Conservation (phyloP, 2,329 filamentous ascomycete genomes). For the Orbilia brochopaga region DNA sequence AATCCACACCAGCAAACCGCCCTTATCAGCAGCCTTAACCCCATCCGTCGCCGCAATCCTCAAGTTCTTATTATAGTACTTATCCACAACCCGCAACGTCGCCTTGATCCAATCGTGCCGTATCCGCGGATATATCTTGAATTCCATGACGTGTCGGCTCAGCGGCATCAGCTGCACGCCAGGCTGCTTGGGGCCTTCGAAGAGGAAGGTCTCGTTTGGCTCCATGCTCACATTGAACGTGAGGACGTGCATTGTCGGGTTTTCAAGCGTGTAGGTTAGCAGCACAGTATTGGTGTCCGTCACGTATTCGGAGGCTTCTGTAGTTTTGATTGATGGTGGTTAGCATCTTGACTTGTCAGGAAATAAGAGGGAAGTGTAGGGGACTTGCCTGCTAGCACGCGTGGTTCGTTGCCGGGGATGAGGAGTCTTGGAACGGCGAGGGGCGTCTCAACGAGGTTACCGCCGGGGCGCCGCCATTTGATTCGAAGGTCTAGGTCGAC, state of each 20-base stretch:
- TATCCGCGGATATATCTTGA: conserved; percentile 73
- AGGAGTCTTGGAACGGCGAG: conserved; percentile 80
- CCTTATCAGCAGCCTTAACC: conserved; percentile 68
- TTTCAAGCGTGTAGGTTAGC: conserved; percentile 79
- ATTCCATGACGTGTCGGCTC: conserved; percentile 75
- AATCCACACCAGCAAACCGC: conserved; percentile 70
- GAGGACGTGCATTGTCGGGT: conserved; percentile 90
- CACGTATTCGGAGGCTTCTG: conserved; percentile 32
- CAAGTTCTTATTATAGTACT: conserved; percentile 90
- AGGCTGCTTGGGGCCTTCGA: conserved; percentile 83
- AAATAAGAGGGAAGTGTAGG: conserved; percentile 59
- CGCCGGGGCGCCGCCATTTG: conserved; percentile 70
- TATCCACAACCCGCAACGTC: conserved; percentile 78
- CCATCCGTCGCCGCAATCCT: conserved; percentile 79
- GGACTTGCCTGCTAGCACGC: conserved; percentile 69
- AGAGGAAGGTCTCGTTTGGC: conserved; percentile 87
- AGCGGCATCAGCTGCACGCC: conserved; percentile 82
- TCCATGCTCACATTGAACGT: conserved; percentile 94
- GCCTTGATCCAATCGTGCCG: conserved; percentile 70
- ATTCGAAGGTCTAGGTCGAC: conserved; percentile 78
- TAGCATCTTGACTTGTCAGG: conserved; percentile 55
- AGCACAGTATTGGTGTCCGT: conserved; percentile 50
- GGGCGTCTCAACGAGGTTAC: conserved; percentile 64
- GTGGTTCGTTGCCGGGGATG: conserved; percentile 81
- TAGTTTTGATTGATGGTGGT: background rate